Percentiles rank a stretch among this genome's conserved stretches.
phyloP scores from a whole-genome alignment of 331 rosid species.

The Rhamnella rubrinervis region DNA sequence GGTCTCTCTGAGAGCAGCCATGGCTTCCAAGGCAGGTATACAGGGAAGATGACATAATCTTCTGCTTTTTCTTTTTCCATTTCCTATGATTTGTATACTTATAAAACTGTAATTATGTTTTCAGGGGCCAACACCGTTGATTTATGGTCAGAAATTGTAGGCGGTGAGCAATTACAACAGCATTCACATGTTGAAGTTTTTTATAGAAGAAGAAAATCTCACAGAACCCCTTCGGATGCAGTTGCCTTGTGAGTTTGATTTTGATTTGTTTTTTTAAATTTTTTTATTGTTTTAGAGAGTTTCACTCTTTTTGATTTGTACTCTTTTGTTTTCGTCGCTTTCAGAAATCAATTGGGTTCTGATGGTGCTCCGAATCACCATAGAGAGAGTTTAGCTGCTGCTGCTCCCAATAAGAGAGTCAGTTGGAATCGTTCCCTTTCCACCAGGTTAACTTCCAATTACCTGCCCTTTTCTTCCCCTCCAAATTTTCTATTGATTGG shows the following conservation, averaged over 20 bases:
- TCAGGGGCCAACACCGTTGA: slow-evolving; percentile 38
- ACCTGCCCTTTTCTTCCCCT: not conserved
- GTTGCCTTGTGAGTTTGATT: slow-evolving; percentile 32
- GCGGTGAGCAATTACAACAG: slow-evolving; percentile 13
- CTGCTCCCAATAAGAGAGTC: slow-evolving; percentile 45
- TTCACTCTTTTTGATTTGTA: not conserved
- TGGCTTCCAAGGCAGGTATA: slow-evolving; percentile 49
- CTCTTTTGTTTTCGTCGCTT: not conserved
- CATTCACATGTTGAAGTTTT: slow-evolving; percentile 39
- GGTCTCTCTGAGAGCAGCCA: slow-evolving; percentile 21
- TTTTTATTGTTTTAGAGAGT: not conserved
- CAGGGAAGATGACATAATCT: not conserved
- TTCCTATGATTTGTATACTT: not conserved
- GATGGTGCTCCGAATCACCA: slow-evolving; percentile 13
- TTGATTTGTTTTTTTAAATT: not conserved
- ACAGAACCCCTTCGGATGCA: slow-evolving; percentile 19
- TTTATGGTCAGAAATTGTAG: slow-evolving; percentile 60
- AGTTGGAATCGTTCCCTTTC: slow-evolving; percentile 97
- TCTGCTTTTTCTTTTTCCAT: not conserved
- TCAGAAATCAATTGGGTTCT: slow-evolving; percentile 35
- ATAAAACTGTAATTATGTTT: not conserved
- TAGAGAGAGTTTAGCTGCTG: slow-evolving; percentile 60
- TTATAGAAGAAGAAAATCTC: slow-evolving; percentile 62
- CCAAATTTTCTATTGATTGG: not conserved
- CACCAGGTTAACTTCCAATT: slow-evolving; percentile 49